phyloP scores from a whole-genome alignment of 495 filamentous ascomycete species.

The Daldinia childiae region DNA sequence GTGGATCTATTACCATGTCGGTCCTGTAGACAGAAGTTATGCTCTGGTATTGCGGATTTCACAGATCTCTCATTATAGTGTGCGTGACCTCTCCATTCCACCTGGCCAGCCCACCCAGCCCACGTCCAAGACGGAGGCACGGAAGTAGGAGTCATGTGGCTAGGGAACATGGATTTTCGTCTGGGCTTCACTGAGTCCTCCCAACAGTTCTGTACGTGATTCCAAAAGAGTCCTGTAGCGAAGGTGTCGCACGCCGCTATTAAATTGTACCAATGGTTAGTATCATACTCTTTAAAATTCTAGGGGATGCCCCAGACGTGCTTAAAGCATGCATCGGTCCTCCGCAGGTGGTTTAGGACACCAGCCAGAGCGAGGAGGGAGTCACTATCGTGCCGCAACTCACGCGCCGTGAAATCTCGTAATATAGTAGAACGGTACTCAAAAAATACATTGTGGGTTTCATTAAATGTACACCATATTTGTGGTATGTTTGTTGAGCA shows the following conservation, averaged over 20 bases:
- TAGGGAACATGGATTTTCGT: neutral
- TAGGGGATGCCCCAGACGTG: neutral
- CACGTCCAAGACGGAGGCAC: neutral
- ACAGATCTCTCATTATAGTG: too few relatives aligned
- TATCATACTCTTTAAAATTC: too few relatives aligned
- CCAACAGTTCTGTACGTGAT: neutral
- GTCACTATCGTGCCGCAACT: neutral
- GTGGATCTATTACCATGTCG: neutral
- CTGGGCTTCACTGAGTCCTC: neutral
- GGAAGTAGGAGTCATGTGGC: neutral
- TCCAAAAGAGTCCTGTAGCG: neutral
- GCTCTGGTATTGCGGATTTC: too few relatives aligned
- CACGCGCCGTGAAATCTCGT: neutral
- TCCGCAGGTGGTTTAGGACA: neutral
- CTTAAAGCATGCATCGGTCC: neutral
- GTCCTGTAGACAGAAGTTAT: neutral
- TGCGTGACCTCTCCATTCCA: neutral
- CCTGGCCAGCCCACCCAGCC: neutral
- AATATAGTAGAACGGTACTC: too few relatives aligned
- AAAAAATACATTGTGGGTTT: too few relatives aligned
- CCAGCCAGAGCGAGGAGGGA: neutral
- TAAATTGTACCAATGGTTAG: too few relatives aligned
- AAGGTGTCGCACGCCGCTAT: neutral
- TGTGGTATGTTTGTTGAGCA: too few relatives aligned
- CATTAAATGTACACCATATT: too few relatives aligned